These are phyloP conservation scores for Rhodotorula diobovata DNA, from an alignment of 768 basidiomycete genomes.

Conservation along the genomic window DNA sequence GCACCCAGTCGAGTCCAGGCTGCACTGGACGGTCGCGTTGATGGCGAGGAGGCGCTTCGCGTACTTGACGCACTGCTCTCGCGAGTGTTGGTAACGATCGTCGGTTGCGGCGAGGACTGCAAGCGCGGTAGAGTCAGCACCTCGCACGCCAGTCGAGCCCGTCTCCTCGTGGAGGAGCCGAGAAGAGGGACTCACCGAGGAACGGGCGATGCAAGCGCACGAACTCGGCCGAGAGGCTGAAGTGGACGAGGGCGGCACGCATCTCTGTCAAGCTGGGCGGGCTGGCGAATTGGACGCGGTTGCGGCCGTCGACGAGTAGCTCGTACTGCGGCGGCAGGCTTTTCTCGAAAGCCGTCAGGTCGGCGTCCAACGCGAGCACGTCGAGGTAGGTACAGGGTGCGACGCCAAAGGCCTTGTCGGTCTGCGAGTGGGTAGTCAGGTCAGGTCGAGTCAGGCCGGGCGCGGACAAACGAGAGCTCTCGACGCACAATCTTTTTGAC, in stretches of 20 bases:
- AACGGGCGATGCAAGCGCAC: conserved; percentile 26
- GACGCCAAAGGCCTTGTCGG: conserved; percentile 22
- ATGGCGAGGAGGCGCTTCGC: conserved; percentile 29
- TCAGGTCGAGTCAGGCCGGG: too few relatives aligned
- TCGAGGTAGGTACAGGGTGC: conserved; percentile 15
- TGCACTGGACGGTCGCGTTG: conserved; percentile 1
- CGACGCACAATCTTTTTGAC: conserved; percentile 27
- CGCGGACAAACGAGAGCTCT: too few relatives aligned
- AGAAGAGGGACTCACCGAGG: neutral
- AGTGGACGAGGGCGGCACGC: conserved; percentile 9
- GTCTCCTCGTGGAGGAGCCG: neutral
- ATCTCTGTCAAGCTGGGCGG: conserved; percentile 1
- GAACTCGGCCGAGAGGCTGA: conserved; percentile 10
- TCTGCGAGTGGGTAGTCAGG: too few relatives aligned
- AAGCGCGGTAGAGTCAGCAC: neutral
- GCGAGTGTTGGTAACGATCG: conserved; percentile 16
- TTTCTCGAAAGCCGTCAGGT: conserved; percentile 22
- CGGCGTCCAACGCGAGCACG: conserved; percentile 16
- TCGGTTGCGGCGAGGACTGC: conserved; percentile 25
- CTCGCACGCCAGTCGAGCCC: too few relatives aligned
- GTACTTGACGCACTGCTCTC: conserved; percentile 26
- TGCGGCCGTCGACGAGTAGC: conserved; percentile 4
- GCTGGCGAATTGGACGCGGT: neutral
- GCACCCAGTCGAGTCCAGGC: neutral
- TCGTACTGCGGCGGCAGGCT: conserved; percentile 11